Evolutionary conservation across 805 yeast genomes (phyloP).

Genomic region (Monosporozyma yasuniensis): DNA sequence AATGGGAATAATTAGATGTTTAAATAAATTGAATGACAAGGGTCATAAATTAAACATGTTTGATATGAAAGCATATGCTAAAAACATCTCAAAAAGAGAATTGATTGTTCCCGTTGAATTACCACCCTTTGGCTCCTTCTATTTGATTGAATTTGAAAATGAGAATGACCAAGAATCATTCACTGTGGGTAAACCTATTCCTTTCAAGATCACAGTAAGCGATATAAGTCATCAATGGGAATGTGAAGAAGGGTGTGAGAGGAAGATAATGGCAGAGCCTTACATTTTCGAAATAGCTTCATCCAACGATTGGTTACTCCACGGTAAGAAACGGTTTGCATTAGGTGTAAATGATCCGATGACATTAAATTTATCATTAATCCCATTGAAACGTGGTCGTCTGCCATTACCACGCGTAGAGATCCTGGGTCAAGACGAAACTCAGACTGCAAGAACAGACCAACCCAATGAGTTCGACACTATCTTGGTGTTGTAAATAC

Average conservation of each 20-base stretch:
- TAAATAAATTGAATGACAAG: constrained; percentile 7
- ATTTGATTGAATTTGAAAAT: constrained; percentile 13
- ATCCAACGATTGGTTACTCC: constrained; percentile 69
- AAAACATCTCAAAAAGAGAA: constrained; percentile 13
- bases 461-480: constrained; percentile 61
- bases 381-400: constrained; percentile 74
- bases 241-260: neutral
- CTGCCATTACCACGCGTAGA: constrained; percentile 56
- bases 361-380: constrained; percentile 36
- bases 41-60: constrained; percentile 18
- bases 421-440: constrained; percentile 32
- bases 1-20: constrained; percentile 13
- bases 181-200: constrained; percentile 15
- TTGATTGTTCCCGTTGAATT: constrained; percentile 23
- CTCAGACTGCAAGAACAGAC: constrained; percentile 47
- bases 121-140: constrained; percentile 20
- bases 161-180: neutral
- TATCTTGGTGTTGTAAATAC: constrained; percentile 38
- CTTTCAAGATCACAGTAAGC: constrained; percentile 12
- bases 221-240: constrained; percentile 19
- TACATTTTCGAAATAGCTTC: constrained; percentile 42
- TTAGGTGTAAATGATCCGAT: constrained; percentile 29
- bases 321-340: constrained; percentile 55
- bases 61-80: constrained; percentile 19
- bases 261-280: neutral